Evolutionary conservation across 2,329 filamentous ascomycete species (phyloP).

Genomic region (Talaromyces pinophilus): DNA sequence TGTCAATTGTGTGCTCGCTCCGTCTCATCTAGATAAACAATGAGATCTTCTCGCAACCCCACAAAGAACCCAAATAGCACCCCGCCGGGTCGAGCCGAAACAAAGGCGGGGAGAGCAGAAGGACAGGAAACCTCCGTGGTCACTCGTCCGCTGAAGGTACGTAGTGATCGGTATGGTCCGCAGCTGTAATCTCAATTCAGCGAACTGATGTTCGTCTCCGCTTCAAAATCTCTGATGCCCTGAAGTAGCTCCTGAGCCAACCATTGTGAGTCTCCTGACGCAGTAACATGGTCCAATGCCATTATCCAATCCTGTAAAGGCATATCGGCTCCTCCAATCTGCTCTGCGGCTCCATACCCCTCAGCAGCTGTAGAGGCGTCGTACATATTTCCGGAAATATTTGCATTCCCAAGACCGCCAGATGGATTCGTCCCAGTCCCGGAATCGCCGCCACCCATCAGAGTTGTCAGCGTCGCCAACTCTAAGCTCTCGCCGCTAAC

Average conservation of each 20-base stretch:
- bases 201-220: slow-evolving; percentile 13
- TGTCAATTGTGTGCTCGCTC: neutral
- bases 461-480: slow-evolving; percentile 12
- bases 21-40: slow-evolving; percentile 4
- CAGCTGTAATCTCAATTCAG: slow-evolving; percentile 3
- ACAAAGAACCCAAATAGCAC: neutral
- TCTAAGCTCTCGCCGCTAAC: slow-evolving; percentile 11
- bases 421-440: neutral
- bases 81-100: slow-evolving; percentile 11
- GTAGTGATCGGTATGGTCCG: neutral
- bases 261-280: slow-evolving; percentile 17
- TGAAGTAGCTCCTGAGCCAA: slow-evolving; percentile 18
- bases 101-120: neutral
- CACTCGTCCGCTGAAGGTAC: neutral
- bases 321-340: slow-evolving; percentile 11
- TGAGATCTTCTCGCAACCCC: slow-evolving; percentile 1
- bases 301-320: slow-evolving; percentile 21
- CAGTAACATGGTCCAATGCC: slow-evolving; percentile 6
- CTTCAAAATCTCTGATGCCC: slow-evolving; percentile 18
- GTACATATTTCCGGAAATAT: neutral
- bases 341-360: neutral
- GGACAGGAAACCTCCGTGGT: slow-evolving; percentile 10
- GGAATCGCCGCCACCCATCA: neutral
- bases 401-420: slow-evolving; percentile 4
- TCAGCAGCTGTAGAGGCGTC: slow-evolving; percentile 1